These are phyloP conservation scores for Cymbopogon flexuosus DNA, from an alignment of 202 grass and related monocot species.

Conservation along the genomic window DNA sequence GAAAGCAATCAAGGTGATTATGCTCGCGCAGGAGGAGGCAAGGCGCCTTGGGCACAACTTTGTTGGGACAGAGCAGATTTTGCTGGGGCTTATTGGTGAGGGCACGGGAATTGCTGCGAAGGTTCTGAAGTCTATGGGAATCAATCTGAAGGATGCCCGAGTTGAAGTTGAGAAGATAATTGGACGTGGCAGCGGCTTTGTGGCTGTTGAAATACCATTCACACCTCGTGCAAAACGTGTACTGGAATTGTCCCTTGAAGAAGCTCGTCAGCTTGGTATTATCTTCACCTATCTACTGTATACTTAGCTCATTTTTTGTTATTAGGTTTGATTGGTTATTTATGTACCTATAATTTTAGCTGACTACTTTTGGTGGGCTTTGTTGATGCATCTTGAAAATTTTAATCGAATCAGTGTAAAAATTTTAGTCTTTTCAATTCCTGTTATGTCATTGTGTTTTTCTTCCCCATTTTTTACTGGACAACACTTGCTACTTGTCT, in stretches of 20 bases:
- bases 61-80: slow-evolving; percentile 93
- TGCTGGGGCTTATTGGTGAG: slow-evolving; percentile 86
- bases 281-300: background rate
- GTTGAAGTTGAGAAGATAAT: slow-evolving; percentile 90
- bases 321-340: slow-evolving; percentile 1
- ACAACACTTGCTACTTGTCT: background rate
- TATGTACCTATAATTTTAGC: background rate
- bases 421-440: background rate
- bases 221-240: slow-evolving; percentile 89
- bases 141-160: slow-evolving; percentile 93
- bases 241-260: slow-evolving; percentile 80
- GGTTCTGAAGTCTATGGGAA: slow-evolving; percentile 92
- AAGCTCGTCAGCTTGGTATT: slow-evolving; percentile 88
- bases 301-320: slow-evolving; percentile 4
- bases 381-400: background rate
- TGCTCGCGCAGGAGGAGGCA: slow-evolving; percentile 95
- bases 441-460: background rate
- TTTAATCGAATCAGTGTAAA: background rate
- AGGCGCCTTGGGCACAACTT: slow-evolving; percentile 86
- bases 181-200: slow-evolving; percentile 89
- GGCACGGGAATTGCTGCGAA: slow-evolving; percentile 87
- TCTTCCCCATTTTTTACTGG: background rate
- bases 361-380: background rate
- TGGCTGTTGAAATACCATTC: slow-evolving; percentile 95
- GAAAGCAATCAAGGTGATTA: slow-evolving; percentile 94